Evolutionary conservation across 306 rosid species (phyloP).

Genomic region (Prunus persica): Prunus_persica_NCBIv2 NC_034011.1:25014001-25014500

Average conservation of each 20-base stretch:
- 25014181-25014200: conserved; percentile 17
- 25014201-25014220: conserved; percentile 23
- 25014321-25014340: neutral
- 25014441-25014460: neutral
- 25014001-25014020: too few species aligned
- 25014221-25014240: conserved; percentile 27
- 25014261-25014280: neutral
- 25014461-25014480: neutral
- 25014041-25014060: neutral
- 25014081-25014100: neutral
- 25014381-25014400: neutral
- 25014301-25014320: neutral
- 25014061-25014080: neutral
- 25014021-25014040: neutral
- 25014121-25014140: neutral
- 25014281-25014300: neutral
- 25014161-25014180: conserved; percentile 22
- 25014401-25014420: neutral
- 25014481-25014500: neutral
- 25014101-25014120: neutral
- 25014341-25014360: too few species aligned
- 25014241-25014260: conserved; percentile 31
- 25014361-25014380: too few species aligned
- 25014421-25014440: too few species aligned
- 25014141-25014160: conserved; percentile 2